Conservation (phyloP, 805 yeast species). For the Ogataea haglerorum region DNA sequence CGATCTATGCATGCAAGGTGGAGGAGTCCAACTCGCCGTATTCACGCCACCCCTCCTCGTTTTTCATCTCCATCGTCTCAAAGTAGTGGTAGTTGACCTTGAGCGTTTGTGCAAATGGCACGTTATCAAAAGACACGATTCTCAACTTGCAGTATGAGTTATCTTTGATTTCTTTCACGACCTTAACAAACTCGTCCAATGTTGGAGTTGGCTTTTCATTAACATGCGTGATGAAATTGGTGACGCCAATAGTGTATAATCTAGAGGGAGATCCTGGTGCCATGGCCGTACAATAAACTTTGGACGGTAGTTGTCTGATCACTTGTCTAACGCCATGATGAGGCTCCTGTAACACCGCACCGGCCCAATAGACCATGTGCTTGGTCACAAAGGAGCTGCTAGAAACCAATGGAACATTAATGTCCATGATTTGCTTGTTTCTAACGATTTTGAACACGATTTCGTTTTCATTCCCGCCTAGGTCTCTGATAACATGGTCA, state of each 20-base stretch:
- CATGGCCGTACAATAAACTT: constrained; percentile 76
- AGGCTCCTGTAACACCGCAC: constrained; percentile 80
- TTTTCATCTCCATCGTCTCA: constrained; percentile 61
- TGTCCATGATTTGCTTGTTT: constrained; percentile 57
- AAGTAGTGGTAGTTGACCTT: constrained; percentile 89
- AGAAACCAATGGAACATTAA: constrained; percentile 62
- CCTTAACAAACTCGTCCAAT: constrained; percentile 61
- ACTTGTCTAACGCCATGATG: constrained; percentile 90
- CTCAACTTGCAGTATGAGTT: constrained; percentile 78
- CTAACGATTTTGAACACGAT: constrained; percentile 67
- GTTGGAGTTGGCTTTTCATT: constrained; percentile 73
- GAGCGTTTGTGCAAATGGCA: constrained; percentile 80
- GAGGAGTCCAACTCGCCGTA: constrained; percentile 22
- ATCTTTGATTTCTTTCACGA: constrained; percentile 70
- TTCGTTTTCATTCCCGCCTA: constrained; percentile 28
- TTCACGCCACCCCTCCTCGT: constrained; percentile 54
- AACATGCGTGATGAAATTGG: constrained; percentile 86
- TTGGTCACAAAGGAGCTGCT: constrained; percentile 57
- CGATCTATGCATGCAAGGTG: neutral
- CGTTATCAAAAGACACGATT: constrained; percentile 78
- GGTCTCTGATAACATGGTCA: constrained; percentile 41
- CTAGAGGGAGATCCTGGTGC: constrained; percentile 83
- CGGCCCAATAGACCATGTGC: constrained; percentile 76
- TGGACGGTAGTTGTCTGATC: constrained; percentile 71
- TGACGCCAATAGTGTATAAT: constrained; percentile 73